These are phyloP conservation scores for Ogataea hybrid DNA, from an alignment of 1,139 yeast genomes.

Conservation along the genomic window DNA sequence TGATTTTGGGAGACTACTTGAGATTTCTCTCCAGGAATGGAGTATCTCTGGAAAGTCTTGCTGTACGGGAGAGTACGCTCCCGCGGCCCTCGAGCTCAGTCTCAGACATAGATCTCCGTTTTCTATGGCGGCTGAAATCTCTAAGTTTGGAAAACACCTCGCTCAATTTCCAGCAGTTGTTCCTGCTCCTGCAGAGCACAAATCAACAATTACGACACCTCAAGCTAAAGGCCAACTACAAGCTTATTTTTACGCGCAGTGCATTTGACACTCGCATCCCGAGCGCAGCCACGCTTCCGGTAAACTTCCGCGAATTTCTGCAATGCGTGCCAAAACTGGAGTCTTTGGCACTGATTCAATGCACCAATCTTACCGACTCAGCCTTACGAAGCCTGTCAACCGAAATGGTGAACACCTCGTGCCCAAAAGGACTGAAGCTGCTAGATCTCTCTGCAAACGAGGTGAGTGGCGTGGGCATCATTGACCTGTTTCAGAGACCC, in stretches of 20 bases:
- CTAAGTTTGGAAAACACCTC: conserved; percentile 19
- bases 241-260: conserved; percentile 19
- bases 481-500: conserved; percentile 20
- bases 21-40: conserved; percentile 2
- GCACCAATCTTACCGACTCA: conserved; percentile 22
- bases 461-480: conserved; percentile 24
- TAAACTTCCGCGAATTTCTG: conserved; percentile 11
- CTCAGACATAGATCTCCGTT: conserved; percentile 4
- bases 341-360: conserved; percentile 18
- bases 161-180: conserved; percentile 16
- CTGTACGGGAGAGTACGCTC: conserved; percentile 5
- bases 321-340: conserved; percentile 17
- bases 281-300: conserved; percentile 7
- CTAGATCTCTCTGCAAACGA: conserved; percentile 25
- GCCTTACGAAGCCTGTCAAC: conserved; percentile 16
- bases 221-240: conserved; percentile 16
- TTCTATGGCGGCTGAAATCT: conserved; percentile 10
- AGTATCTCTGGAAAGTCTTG: conserved; percentile 1
- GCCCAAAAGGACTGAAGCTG: conserved; percentile 11
- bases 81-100: conserved; percentile 7
- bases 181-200: conserved; percentile 16
- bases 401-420: conserved; percentile 5
- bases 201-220: conserved; percentile 10
- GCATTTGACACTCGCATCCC: conserved; percentile 11
- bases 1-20: conserved; percentile 8